A percentile compares a stretch with the other conserved stretches of the same genome.
Conservation (phyloP, 176 grass and related monocot species). For the Cymbopogon citratus region DNA sequence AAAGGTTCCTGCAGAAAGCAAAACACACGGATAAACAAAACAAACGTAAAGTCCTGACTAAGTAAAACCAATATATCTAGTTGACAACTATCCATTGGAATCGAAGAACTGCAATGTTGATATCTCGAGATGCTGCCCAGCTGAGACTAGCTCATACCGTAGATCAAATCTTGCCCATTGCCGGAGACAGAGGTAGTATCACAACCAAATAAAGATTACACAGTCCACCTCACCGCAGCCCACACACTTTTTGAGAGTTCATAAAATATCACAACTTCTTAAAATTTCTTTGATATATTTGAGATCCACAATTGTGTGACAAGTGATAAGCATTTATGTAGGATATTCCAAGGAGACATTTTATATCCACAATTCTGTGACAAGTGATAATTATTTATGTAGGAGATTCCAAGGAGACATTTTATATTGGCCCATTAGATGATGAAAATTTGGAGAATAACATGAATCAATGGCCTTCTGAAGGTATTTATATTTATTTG, state of each 20-base stretch:
- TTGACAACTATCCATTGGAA: too few species aligned
- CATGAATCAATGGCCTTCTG: slow-evolving; percentile 45
- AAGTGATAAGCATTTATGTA: neutral
- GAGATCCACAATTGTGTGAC: neutral
- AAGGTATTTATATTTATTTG: slow-evolving; percentile 36
- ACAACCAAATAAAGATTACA: too few species aligned
- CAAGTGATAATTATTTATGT: neutral
- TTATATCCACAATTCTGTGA: slow-evolving; percentile 24
- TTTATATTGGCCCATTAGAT: slow-evolving; percentile 39
- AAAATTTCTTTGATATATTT: neutral
- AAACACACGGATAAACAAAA: too few species aligned
- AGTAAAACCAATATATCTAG: too few species aligned
- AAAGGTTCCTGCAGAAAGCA: too few species aligned
- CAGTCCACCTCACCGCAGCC: too few species aligned
- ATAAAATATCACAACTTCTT: neutral
- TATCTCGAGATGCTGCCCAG: too few species aligned
- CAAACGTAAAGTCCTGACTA: too few species aligned
- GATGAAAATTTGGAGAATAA: neutral
- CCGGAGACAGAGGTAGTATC: too few species aligned
- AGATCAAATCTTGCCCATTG: too few species aligned
- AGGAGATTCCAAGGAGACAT: slow-evolving; percentile 63
- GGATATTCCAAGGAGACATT: slow-evolving; percentile 61
- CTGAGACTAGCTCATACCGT: too few species aligned
- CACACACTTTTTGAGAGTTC: neutral
- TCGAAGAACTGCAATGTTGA: too few species aligned